phyloP scores from a whole-genome alignment of 106 monocot species.

The Hemerocallis citrina region DNA sequence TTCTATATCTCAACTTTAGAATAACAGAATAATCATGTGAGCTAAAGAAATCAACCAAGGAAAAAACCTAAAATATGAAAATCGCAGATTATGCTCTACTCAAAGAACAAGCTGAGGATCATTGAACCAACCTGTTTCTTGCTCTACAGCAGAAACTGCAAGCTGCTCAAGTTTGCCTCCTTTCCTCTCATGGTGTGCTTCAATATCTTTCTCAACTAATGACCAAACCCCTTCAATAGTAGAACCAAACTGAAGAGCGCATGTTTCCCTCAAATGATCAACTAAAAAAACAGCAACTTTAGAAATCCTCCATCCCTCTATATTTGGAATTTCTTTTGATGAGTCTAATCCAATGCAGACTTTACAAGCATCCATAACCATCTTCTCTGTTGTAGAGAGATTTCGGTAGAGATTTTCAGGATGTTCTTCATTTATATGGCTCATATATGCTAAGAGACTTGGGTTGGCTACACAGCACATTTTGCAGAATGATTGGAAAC shows the following conservation, averaged over 20 bases:
- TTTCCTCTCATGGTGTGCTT: background rate
- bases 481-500: conserved; percentile 42
- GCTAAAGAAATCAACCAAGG: no score
- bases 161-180: conserved; percentile 19
- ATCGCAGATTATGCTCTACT: no score
- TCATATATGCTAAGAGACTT: conserved; percentile 34
- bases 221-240: conserved; percentile 48
- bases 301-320: conserved; percentile 47
- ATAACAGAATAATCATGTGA: no score
- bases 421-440: conserved; percentile 12
- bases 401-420: conserved; percentile 6
- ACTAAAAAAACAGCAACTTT: conserved; percentile 56
- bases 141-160: conserved; percentile 41
- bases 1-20: no score
- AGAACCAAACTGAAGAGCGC: conserved; percentile 32
- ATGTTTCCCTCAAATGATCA: conserved; percentile 29
- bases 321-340: conserved; percentile 18
- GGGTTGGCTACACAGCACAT: conserved; percentile 26
- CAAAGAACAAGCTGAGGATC: no score
- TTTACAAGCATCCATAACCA: conserved; percentile 47
- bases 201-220: conserved; percentile 44
- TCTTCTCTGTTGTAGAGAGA: conserved; percentile 43
- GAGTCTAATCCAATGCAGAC: conserved; percentile 43
- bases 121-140: conserved; percentile 36
- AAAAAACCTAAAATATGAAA: no score